Evolutionary conservation across 2,329 filamentous ascomycete species (phyloP).

Genomic region (Clonostachys solani): DNA sequence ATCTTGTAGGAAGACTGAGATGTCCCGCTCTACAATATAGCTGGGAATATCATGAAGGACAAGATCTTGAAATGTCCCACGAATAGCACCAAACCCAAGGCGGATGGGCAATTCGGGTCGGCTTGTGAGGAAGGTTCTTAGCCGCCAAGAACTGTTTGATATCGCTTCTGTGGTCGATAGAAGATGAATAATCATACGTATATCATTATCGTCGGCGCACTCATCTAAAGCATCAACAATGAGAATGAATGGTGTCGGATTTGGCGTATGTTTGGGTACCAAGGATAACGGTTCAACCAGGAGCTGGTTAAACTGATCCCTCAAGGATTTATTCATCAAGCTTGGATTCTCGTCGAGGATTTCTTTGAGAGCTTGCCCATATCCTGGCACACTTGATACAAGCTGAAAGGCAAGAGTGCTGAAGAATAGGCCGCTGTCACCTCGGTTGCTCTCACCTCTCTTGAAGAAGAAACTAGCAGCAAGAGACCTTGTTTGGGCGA

Average conservation of each 20-base stretch:
- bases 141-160: neutral
- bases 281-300: neutral
- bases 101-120: conserved; percentile 27
- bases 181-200: conserved; percentile 1
- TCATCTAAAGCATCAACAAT: conserved; percentile 1
- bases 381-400: no score
- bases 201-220: neutral
- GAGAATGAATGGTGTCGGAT: neutral
- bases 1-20: conserved; percentile 19
- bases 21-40: conserved; percentile 22
- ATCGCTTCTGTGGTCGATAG: neutral
- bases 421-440: neutral
- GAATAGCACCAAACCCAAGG: conserved; percentile 21
- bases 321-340: neutral
- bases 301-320: conserved; percentile 5
- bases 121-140: conserved; percentile 31
- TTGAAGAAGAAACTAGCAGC: conserved; percentile 8
- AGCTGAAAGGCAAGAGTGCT: neutral
- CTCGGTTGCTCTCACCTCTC: neutral
- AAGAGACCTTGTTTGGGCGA: neutral
- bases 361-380: neutral
- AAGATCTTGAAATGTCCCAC: conserved; percentile 21
- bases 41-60: conserved; percentile 24
- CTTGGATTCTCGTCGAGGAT: neutral
- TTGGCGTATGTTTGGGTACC: neutral